Percentiles rank a stretch among this genome's conserved stretches.
These are phyloP conservation scores for Peterozyma xylosa DNA, from an alignment of 805 yeast genomes.

Conservation along the genomic window DNA sequence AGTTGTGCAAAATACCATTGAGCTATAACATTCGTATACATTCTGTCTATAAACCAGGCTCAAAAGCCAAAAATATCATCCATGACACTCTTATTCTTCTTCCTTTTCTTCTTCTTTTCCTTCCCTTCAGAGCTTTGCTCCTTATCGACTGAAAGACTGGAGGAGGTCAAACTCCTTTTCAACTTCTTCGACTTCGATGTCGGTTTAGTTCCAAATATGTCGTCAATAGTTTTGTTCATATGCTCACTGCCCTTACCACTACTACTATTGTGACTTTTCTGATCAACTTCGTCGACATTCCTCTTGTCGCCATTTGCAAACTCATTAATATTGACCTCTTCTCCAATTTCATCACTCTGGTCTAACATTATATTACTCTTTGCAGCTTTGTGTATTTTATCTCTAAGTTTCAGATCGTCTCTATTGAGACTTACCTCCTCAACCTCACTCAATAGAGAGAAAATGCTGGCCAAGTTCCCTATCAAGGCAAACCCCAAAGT, in stretches of 20 bases:
- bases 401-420: slow-evolving; percentile 8
- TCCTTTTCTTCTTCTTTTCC: slow-evolving; percentile 10
- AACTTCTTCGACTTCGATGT: no score
- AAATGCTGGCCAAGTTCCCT: slow-evolving; percentile 45
- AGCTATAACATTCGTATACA: no score
- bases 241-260: slow-evolving; percentile 2
- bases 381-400: no score
- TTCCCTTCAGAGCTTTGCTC: background rate
- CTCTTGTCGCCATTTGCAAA: slow-evolving; percentile 13
- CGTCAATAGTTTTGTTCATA: slow-evolving; percentile 1
- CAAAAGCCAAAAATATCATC: slow-evolving; percentile 66
- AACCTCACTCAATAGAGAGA: slow-evolving; percentile 16
- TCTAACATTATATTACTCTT: no score
- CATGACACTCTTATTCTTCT: slow-evolving; percentile 36
- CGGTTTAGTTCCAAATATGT: slow-evolving; percentile 4
- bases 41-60: no score
- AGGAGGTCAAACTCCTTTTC: no score
- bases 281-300: slow-evolving; percentile 5
- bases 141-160: slow-evolving; percentile 1
- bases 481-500: slow-evolving; percentile 64
- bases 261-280: background rate
- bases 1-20: no score
- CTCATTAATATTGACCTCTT: slow-evolving; percentile 12
- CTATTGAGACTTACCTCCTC: slow-evolving; percentile 1
- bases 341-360: slow-evolving; percentile 23